These are phyloP conservation scores for Rhizophagus sp. DNA, from an alignment of 192 early-diverging fungal genomes.

Conservation along the genomic window DNA sequence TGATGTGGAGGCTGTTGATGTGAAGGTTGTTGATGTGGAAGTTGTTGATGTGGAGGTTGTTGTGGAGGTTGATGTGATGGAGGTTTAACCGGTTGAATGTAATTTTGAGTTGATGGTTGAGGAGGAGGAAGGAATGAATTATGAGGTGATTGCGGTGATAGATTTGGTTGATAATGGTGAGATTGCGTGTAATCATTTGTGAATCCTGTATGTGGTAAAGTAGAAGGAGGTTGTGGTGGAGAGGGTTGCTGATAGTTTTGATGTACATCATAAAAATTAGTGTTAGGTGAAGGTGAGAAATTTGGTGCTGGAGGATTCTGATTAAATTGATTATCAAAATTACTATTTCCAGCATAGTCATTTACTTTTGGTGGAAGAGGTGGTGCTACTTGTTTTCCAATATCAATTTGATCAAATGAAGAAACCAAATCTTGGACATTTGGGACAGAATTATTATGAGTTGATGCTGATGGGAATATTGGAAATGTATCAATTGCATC, in stretches of 20 bases:
- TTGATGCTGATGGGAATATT: constrained; percentile 30
- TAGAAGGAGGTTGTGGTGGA: constrained; percentile 22
- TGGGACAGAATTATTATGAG: constrained; percentile 25
- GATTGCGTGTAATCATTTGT: constrained; percentile 17
- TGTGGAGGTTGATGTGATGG: constrained; percentile 34
- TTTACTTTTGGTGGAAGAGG: constrained; percentile 24
- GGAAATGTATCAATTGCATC: constrained; percentile 16
- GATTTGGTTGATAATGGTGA: not conserved
- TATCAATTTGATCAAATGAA: not conserved
- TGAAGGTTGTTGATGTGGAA: constrained; percentile 33
- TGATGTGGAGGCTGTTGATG: constrained; percentile 33
- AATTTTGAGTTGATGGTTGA: constrained; percentile 19
- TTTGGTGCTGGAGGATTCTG: not conserved
- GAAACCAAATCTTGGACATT: constrained; percentile 10
- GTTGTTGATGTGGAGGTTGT: constrained; percentile 30
- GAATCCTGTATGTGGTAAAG: not conserved
- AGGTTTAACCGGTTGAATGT: constrained; percentile 34
- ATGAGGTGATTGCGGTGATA: not conserved
- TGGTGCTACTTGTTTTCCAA: constrained; percentile 1
- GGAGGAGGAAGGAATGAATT: not conserved
- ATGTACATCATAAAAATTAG: constrained; percentile 8
- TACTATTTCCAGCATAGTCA: not conserved
- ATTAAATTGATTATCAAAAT: not conserved
- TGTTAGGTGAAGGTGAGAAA: constrained; percentile 8
- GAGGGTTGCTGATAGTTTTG: constrained; percentile 25